phyloP scores from a whole-genome alignment of 2,329 filamentous ascomycete species.

The Nothomitra cinnamomea region DNA sequence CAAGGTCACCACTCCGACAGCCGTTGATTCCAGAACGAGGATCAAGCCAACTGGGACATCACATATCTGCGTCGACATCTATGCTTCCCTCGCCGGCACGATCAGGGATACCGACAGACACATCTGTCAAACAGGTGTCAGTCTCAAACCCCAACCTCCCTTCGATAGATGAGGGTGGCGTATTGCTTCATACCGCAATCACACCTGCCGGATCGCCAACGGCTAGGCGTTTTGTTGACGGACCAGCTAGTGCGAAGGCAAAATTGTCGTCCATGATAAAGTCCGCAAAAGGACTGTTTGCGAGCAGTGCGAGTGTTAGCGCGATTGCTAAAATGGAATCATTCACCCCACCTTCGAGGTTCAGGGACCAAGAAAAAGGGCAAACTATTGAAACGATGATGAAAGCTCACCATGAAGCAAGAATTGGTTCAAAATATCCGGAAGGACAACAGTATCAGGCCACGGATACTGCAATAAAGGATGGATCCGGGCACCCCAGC shows the following conservation, averaged over 20 bases:
- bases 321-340: slow-evolving; percentile 41
- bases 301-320: slow-evolving; percentile 47
- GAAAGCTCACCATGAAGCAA: not conserved
- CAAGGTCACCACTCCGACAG: not conserved
- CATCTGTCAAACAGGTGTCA: slow-evolving; percentile 23
- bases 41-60: slow-evolving; percentile 1
- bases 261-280: slow-evolving; percentile 84
- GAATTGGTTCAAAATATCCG: not conserved
- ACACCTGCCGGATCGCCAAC: slow-evolving; percentile 39
- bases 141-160: slow-evolving; percentile 37
- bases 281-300: slow-evolving; percentile 71
- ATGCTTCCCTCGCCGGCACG: not conserved
- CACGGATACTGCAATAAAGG: not conserved
- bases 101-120: not conserved
- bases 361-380: not conserved
- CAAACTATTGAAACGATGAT: not conserved
- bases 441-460: not conserved
- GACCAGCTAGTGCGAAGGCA: slow-evolving; percentile 78
- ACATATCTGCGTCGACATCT: slow-evolving; percentile 1
- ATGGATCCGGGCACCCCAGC: not conserved
- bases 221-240: slow-evolving; percentile 40
- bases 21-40: not conserved
- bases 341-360: slow-evolving; percentile 22
- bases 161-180: slow-evolving; percentile 16
- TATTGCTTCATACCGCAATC: slow-evolving; percentile 18